Evolutionary conservation across 169 alveolate genomes (phyloP), one percentile per base, ranked within the genome.

Genomic region (Plasmodium malariae): DNA sequence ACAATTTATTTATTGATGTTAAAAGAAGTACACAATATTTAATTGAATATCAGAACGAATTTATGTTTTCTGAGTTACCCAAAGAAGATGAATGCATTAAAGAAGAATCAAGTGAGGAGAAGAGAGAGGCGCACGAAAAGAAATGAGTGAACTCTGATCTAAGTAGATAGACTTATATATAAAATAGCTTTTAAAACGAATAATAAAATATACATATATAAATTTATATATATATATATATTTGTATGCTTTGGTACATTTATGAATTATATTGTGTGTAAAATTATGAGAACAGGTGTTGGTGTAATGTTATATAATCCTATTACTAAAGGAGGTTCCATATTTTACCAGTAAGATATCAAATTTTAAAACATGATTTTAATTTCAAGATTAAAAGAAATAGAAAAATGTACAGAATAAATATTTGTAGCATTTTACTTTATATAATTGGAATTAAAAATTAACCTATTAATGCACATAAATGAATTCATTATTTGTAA

Each of bases 21-120:
- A 97, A 97, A 87, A 94, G 99, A 88, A 93, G 98, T 69, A 97
- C 99, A 51, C 98, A 98, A 89, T 99, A 97, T 95, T 95, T 99
- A 60, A 95, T 95, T 78, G 98, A 97, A 86, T 96, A 95, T 93
- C 96, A 96, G 92, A 93, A 94, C 74, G 98, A 97, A 74, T 97
- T 95, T 93, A 95, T 97, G 98, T 97, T 96, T 94, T 93, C 96
- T 36, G 98, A 97, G 70, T 32, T 94, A 51, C 92, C 87, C 24
- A 70, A 69, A 51, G 92, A 86, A 5, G 92, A 86, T 11, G 87
- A 69, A 48, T 34, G 60, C 14, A 17, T n/a, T 19, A 70, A 86
- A n/a, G 76, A 32, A 34, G 70, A 59, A 72, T 51, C 91, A 43
- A 28, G 6, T 48, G 92, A 68, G 12, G 92, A 68, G 57, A 86